phyloP scores from a whole-genome alignment of 805 yeast species.

The Yarrowia sp. region DNA sequence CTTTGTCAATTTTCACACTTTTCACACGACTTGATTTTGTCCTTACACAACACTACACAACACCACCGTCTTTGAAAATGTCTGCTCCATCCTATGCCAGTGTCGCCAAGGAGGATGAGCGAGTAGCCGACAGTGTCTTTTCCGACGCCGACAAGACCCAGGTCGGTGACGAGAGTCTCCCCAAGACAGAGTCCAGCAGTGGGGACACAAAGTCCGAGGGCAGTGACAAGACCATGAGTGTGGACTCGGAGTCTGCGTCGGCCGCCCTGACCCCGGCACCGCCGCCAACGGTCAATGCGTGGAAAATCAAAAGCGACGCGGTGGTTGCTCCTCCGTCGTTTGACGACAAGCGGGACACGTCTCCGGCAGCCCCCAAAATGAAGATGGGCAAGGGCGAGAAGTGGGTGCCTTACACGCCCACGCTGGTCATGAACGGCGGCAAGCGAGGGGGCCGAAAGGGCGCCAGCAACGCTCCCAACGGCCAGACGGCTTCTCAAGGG shows the following conservation, averaged over 20 bases:
- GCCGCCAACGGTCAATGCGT: conserved; percentile 59
- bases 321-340: conserved; percentile 29
- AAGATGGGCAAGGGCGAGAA: conserved; percentile 52
- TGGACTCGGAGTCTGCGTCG: conserved; percentile 31
- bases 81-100: conserved; percentile 33
- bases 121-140: conserved; percentile 29
- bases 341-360: conserved; percentile 19
- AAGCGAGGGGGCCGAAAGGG: conserved; percentile 23
- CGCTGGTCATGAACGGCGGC: conserved; percentile 45
- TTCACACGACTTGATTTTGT: conserved; percentile 8
- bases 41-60: background rate
- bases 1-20: conserved; percentile 21
- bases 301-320: conserved; percentile 44
- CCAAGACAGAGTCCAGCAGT: too few relatives aligned
- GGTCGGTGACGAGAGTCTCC: too few relatives aligned
- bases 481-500: background rate
- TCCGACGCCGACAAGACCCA: background rate
- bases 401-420: conserved; percentile 69
- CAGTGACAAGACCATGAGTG: background rate
- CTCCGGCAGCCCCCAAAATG: conserved; percentile 24
- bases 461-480: background rate
- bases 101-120: conserved; percentile 36
- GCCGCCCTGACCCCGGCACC: conserved; percentile 60
- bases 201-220: too few relatives aligned
- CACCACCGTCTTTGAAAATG: conserved; percentile 28